phyloP scores from a whole-genome alignment of 1,284 basidiomycete species.

The Malassezia restricta region DNA sequence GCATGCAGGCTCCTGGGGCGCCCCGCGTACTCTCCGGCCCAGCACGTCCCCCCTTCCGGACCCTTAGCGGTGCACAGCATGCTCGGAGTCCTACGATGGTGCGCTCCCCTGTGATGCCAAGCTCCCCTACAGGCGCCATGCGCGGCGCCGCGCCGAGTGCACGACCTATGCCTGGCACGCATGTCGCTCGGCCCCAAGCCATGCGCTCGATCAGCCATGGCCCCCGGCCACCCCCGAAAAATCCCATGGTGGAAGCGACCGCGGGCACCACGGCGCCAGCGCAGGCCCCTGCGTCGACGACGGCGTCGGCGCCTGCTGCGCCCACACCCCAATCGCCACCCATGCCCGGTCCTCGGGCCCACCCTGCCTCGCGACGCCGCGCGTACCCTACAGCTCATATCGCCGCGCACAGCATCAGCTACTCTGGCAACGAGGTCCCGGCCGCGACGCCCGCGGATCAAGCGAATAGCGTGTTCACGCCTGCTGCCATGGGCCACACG shows the following conservation, averaged over 20 bases:
- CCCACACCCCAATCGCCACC: constrained; percentile 39
- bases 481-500: constrained; percentile 7
- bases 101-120: not conserved
- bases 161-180: not conserved
- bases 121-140: not conserved
- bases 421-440: constrained; percentile 1
- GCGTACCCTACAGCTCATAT: constrained; percentile 48
- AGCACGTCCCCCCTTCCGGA: not conserved
- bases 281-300: not conserved
- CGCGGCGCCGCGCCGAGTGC: not conserved
- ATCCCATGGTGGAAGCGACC: too few relatives aligned
- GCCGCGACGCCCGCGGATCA: not conserved
- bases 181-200: not conserved
- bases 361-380: constrained; percentile 47
- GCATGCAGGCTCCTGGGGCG: constrained; percentile 4
- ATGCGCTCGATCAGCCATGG: too few relatives aligned
- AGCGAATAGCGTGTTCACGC: not conserved
- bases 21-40: not conserved
- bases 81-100: not conserved
- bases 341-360: constrained; percentile 45
- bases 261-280: not conserved
- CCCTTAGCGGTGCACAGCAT: not conserved
- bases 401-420: constrained; percentile 44
- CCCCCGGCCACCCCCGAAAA: too few relatives aligned
- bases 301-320: constrained; percentile 14